Evolutionary conservation across 2,329 filamentous ascomycete genomes (phyloP).

Genomic region (Fusarium sp.): DNA sequence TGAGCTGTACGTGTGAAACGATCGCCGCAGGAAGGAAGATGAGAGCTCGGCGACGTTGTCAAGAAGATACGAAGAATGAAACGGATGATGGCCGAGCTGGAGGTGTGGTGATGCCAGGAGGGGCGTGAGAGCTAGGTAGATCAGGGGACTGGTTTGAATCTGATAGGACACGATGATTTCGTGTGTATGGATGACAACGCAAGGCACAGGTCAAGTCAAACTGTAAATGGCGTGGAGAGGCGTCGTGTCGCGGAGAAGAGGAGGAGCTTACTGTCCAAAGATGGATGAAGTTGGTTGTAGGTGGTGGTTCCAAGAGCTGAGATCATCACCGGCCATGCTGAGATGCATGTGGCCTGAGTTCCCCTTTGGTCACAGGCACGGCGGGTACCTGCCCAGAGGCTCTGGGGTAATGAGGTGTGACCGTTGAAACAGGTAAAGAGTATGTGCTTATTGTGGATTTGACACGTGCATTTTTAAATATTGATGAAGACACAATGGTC

Average conservation of each 20-base stretch:
- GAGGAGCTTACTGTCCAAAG: constrained; percentile 11
- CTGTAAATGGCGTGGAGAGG: constrained; percentile 11
- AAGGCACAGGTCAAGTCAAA: constrained; percentile 9
- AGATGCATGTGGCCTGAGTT: constrained; percentile 31
- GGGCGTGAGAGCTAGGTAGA: constrained; percentile 25
- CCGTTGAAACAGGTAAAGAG: constrained; percentile 16
- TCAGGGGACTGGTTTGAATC: constrained; percentile 22
- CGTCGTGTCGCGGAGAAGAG: neutral
- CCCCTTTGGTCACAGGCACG: neutral
- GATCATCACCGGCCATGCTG: constrained; percentile 27
- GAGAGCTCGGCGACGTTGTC: constrained; percentile 12
- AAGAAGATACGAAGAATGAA: constrained; percentile 1
- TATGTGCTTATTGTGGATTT: constrained; percentile 12
- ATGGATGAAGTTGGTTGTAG: constrained; percentile 25
- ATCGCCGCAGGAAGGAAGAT: constrained; percentile 22
- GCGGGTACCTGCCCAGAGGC: constrained; percentile 19
- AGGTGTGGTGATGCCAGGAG: constrained; percentile 24
- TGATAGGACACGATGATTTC: constrained; percentile 20
- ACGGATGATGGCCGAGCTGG: constrained; percentile 41
- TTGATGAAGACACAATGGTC: neutral
- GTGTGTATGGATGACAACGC: constrained; percentile 2
- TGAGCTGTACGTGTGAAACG: constrained; percentile 21
- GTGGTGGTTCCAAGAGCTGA: neutral
- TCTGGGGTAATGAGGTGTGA: constrained; percentile 34
- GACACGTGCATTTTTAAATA: constrained; percentile 28